These are phyloP conservation scores for Pseudozyma flocculosa DNA, from an alignment of 1,284 basidiomycete species.

Conservation along the genomic window DNA sequence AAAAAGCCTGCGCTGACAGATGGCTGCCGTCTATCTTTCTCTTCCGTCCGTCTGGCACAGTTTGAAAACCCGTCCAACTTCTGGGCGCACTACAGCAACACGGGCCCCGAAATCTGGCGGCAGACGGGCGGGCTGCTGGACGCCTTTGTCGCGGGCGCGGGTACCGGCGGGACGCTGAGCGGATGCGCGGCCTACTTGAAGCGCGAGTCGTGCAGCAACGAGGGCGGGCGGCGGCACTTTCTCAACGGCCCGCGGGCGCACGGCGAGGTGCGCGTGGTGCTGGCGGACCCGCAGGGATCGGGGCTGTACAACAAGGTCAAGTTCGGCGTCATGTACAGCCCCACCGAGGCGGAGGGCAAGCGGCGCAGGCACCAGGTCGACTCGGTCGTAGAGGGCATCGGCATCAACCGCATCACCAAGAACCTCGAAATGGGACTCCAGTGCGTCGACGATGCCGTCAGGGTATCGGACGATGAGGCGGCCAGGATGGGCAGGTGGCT, in stretches of 20 bases:
- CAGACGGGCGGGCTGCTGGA: slow-evolving; percentile 81
- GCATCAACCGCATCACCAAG: slow-evolving; percentile 60
- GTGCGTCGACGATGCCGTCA: slow-evolving; percentile 48
- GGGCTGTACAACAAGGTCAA: slow-evolving; percentile 83
- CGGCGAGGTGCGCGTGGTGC: slow-evolving; percentile 59
- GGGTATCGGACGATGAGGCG: slow-evolving; percentile 53
- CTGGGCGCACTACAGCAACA: slow-evolving; percentile 82
- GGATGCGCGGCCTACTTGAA: slow-evolving; percentile 80
- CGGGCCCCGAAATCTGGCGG: slow-evolving; percentile 92
- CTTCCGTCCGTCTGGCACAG: slow-evolving; percentile 4
- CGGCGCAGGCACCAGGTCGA: slow-evolving; percentile 77
- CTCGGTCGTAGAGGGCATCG: slow-evolving; percentile 67
- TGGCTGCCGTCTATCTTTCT: too few relatives aligned
- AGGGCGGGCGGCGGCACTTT: background rate
- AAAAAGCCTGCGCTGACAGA: background rate
- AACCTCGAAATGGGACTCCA: slow-evolving; percentile 51
- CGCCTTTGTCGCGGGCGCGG: slow-evolving; percentile 92
- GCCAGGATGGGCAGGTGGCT: slow-evolving; percentile 51
- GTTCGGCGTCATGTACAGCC: slow-evolving; percentile 86
- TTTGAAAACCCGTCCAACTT: slow-evolving; percentile 82
- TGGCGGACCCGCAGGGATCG: slow-evolving; percentile 91
- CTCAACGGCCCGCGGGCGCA: slow-evolving; percentile 7
- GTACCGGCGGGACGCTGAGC: slow-evolving; percentile 93
- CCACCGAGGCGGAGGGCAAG: slow-evolving; percentile 89
- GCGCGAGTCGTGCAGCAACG: slow-evolving; percentile 45